Conservation (phyloP, 257 asterid genomes). For the Oldenlandia corymbosa region DNA sequence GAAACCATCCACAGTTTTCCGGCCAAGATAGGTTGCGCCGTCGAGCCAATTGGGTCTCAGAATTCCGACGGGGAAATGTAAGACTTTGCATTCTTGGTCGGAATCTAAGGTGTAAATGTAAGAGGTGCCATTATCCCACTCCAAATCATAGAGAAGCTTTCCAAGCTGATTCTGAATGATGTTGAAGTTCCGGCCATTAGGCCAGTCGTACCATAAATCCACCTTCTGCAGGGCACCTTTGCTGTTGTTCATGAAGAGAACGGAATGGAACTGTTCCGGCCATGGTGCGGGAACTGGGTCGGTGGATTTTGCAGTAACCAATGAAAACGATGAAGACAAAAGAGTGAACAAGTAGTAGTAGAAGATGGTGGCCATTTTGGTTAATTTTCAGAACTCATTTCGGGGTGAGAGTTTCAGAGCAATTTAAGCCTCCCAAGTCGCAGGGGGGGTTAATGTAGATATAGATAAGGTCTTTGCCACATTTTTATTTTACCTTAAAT, state of each 20-base stretch:
- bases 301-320: conserved; percentile 16
- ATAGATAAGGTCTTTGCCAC: too few species aligned
- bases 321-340: too few species aligned
- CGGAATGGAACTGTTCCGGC: conserved; percentile 78
- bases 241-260: conserved; percentile 42
- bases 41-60: conserved; percentile 60
- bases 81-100: conserved; percentile 33
- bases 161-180: conserved; percentile 63
- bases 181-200: conserved; percentile 65
- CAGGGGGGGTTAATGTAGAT: too few species aligned
- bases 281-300: conserved; percentile 56
- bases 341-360: conserved; percentile 10
- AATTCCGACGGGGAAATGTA: conserved; percentile 51
- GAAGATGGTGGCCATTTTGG: not conserved
- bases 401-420: too few species aligned
- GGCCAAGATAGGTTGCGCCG: conserved; percentile 56
- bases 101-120: conserved; percentile 50
- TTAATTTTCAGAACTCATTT: too few species aligned
- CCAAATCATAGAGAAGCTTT: conserved; percentile 44
- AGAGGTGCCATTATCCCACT: conserved; percentile 74
- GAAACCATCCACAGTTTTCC: conserved; percentile 50
- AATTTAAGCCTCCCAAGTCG: too few species aligned
- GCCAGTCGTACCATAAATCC: conserved; percentile 72
- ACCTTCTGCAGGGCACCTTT: conserved; percentile 35
- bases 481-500: too few species aligned